These are phyloP conservation scores for Blastomyces emzantsi DNA, from an alignment of 2,329 filamentous ascomycete species.

Conservation along the genomic window DNA sequence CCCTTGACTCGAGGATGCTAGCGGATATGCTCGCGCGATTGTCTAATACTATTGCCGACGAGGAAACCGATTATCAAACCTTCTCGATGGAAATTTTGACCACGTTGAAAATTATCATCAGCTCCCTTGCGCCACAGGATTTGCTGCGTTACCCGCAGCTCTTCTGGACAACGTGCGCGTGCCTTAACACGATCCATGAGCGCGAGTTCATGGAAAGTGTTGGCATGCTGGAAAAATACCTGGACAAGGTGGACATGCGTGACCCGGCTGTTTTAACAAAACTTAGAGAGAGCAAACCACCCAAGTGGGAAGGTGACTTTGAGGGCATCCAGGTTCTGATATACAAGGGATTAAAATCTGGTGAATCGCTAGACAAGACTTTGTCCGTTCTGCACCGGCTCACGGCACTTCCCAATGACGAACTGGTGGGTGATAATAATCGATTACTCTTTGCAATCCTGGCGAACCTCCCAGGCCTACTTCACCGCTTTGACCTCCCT, in stretches of 20 bases:
- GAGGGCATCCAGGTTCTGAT: constrained; percentile 77
- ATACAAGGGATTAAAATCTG: constrained; percentile 87
- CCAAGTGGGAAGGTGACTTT: constrained; percentile 81
- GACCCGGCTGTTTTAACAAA: constrained; percentile 59
- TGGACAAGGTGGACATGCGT: constrained; percentile 74
- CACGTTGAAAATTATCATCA: constrained; percentile 83
- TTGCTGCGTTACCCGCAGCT: constrained; percentile 86
- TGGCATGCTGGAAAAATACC: constrained; percentile 78
- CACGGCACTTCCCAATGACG: constrained; percentile 66
- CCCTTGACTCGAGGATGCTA: constrained; percentile 85
- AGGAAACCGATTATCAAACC: constrained; percentile 86
- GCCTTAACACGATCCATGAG: constrained; percentile 93
- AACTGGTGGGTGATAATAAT: constrained; percentile 70
- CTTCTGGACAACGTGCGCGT: constrained; percentile 97
- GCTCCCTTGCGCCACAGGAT: constrained; percentile 68
- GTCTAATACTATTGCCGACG: constrained; percentile 94
- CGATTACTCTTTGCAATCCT: constrained; percentile 78
- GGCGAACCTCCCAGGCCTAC: constrained; percentile 81
- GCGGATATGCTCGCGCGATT: constrained; percentile 92
- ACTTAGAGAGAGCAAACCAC: constrained; percentile 68
- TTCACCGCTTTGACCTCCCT: constrained; percentile 63
- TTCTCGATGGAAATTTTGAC: constrained; percentile 98
- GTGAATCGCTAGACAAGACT: constrained; percentile 67
- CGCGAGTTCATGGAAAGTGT: constrained; percentile 86
- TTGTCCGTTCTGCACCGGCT: constrained; percentile 70